These are phyloP conservation scores for Castanea crenata DNA, from an alignment of 306 rosid genomes.

Conservation along the genomic window DNA sequence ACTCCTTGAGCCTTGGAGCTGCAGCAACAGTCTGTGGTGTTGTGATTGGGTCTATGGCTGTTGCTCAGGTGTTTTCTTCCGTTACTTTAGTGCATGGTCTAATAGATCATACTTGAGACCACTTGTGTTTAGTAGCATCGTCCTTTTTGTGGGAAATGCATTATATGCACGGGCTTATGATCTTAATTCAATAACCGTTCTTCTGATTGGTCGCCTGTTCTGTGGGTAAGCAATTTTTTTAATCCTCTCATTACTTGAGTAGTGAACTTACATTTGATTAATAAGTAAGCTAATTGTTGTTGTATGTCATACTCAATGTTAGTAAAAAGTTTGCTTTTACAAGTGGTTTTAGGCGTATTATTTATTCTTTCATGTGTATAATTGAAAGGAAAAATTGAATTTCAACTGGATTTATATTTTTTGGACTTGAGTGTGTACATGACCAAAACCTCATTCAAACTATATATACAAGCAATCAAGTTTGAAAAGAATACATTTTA, in stretches of 20 bases:
- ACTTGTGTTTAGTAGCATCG: slow-evolving; percentile 89
- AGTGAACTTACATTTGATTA: not conserved
- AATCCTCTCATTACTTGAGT: slow-evolving; percentile 18
- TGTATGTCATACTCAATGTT: not conserved
- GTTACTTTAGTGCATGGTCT: slow-evolving; percentile 99
- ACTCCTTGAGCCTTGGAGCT: slow-evolving; percentile 95
- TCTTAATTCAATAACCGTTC: slow-evolving; percentile 78
- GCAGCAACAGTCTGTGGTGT: slow-evolving; percentile 98
- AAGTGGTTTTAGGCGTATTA: not conserved
- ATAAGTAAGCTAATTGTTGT: not conserved
- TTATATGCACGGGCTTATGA: slow-evolving; percentile 92
- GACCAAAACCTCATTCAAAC: not conserved
- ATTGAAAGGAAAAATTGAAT: not conserved
- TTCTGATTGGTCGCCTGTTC: slow-evolving; percentile 85
- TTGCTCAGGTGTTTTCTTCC: slow-evolving; percentile 95
- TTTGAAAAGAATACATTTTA: not conserved
- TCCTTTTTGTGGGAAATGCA: slow-evolving; percentile 67
- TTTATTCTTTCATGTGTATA: not conserved
- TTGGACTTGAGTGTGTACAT: not conserved
- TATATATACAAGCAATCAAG: not conserved
- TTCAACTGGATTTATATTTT: not conserved
- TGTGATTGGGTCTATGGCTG: slow-evolving; percentile 97
- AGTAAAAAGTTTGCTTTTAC: not conserved
- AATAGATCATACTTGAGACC: slow-evolving; percentile 91
- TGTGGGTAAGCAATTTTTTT: slow-evolving; percentile 73